Base-by-base conservation (phyloP, 495 filamentous ascomycete species). In the Penicillium coprophilum region DNA sequence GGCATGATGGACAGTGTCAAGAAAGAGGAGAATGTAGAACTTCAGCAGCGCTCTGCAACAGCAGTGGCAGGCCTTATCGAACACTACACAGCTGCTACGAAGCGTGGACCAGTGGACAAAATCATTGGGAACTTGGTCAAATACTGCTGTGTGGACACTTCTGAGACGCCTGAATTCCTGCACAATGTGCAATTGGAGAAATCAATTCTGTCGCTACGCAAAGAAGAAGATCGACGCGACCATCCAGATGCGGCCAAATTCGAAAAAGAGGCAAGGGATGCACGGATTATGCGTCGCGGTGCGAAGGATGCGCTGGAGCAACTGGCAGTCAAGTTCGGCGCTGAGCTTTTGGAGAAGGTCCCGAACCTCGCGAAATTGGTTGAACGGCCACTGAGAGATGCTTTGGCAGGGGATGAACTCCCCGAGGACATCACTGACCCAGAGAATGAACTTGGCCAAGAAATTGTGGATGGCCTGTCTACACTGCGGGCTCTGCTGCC, bases 1-100 rank as follows among this genome's bases (percentile, higher is more conserved):
- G 87, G 85, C 19, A 89, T 97, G 71, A 98, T 97, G 93, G 94
- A 98, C 62, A 97, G 92, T 66, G 84, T 97, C 69, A 97, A 97
- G 76, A 82, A 84, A 30, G 94, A 98, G 71, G 93, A 97, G 63
- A 97, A 93, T 61, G 67, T 87, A 32, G 91, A 96, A 59, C 78
- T 98, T 36, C 94, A 98, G 67, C 84, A 85, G 60, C 90, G 93
- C 27, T 96, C 95, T 23, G 91, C 92, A 8, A 81, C 79, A 7
- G 90, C 91, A 15, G 85, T 97, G 31, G 89, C 90, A 6, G 76
- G 81, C 19, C 80, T 97, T n/a, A 85, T 98, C n/a, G 84, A 87
- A 56, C 80, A 92, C 24, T 92, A 97, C 63, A 90, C 90, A 7
- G 80, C 82, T 12, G 80, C 83, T 9, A 85, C 88, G 9, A 87